phyloP scores from a whole-genome alignment of 208 protist genomes.

The Trypanosoma avium region DNA sequence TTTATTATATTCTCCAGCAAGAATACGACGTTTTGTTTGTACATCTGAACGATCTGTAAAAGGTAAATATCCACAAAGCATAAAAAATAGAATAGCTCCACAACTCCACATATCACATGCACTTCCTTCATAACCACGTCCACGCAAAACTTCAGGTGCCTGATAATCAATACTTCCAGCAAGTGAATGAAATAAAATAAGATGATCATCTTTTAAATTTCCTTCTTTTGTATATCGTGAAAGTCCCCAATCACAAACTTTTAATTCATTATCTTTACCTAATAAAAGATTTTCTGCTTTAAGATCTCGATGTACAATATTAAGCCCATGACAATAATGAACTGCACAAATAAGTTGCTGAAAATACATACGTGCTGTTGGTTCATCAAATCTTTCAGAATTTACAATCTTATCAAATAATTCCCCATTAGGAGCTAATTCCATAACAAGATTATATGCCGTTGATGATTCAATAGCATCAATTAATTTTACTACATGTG shows the following conservation, averaged over 20 bases:
- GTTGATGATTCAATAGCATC: conserved; percentile 96
- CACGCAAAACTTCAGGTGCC: conserved; percentile 87
- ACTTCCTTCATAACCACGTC: conserved; percentile 91
- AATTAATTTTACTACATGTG: conserved; percentile 91
- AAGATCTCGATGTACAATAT: conserved; percentile 93
- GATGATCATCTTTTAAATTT: conserved; percentile 46
- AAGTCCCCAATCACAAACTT: conserved; percentile 93
- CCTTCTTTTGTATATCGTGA: conserved; percentile 88
- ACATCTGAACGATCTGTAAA: conserved; percentile 92
- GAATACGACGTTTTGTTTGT: conserved; percentile 84
- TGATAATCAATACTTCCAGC: conserved; percentile 90
- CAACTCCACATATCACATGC: conserved; percentile 97
- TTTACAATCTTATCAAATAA: conserved; percentile 97
- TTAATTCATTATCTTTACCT: conserved; percentile 75
- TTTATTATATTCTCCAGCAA: conserved; percentile 83
- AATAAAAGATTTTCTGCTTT: conserved; percentile 94
- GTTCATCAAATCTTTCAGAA: conserved; percentile 79
- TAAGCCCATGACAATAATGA: conserved; percentile 90
- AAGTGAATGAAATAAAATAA: conserved; percentile 78
- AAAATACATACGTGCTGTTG: conserved; percentile 85
- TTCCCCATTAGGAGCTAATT: conserved; percentile 97
- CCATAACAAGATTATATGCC: conserved; percentile 98
- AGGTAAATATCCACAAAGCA: conserved; percentile 97
- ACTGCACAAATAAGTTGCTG: conserved; percentile 91
- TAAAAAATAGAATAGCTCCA: conserved; percentile 97